phyloP scores from a whole-genome alignment of 441 rosid genomes.

The Gossypium trilobum region DNA sequence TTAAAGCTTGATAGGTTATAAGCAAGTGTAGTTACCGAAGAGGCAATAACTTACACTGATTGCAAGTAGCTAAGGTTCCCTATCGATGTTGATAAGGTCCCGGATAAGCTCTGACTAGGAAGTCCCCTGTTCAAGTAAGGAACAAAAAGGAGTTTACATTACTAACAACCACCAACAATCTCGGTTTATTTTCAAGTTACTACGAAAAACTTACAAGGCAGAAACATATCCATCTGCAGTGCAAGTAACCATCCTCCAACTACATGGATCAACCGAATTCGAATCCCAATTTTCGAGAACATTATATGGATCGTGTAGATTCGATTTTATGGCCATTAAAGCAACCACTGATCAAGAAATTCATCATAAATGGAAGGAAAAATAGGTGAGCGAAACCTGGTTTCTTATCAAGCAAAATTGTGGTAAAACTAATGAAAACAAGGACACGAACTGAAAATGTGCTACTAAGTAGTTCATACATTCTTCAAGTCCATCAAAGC shows the following conservation, averaged over 20 bases:
- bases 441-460: background rate
- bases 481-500: background rate
- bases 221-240: conserved; percentile 3
- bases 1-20: background rate
- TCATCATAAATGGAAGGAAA: background rate
- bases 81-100: conserved; percentile 66
- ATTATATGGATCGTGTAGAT: background rate
- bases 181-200: background rate
- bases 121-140: conserved; percentile 50
- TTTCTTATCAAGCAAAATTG: background rate
- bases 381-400: background rate
- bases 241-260: conserved; percentile 9
- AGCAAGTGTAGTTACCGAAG: background rate
- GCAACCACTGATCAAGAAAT: conserved; percentile 5
- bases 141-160: conserved; percentile 8
- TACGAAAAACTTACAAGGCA: background rate
- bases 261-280: conserved; percentile 72
- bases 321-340: background rate
- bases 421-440: conserved; percentile 2
- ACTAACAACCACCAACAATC: background rate
- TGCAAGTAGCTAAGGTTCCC: conserved; percentile 78
- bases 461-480: background rate
- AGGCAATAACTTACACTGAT: conserved; percentile 56
- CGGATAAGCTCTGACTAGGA: conserved; percentile 94
- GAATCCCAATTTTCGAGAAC: conserved; percentile 11